Evolutionary conservation across 495 filamentous ascomycete species (phyloP).

Genomic region (Penicillium pancosmium): DNA sequence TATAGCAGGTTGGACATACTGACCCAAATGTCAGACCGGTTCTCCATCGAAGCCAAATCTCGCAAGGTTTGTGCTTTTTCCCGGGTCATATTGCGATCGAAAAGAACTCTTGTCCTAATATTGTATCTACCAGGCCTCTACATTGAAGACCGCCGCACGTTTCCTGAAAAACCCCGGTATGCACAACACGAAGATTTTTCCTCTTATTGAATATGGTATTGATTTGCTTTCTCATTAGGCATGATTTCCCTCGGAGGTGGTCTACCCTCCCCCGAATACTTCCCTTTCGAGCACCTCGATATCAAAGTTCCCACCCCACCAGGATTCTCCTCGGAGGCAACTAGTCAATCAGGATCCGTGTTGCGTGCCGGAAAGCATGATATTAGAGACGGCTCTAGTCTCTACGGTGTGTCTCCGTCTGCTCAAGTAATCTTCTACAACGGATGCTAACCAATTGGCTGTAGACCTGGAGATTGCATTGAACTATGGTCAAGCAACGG

Average conservation of each 20-base stretch:
- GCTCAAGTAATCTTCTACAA: not conserved
- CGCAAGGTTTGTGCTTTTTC: conserved; percentile 32
- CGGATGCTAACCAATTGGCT: not conserved
- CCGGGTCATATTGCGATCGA: too few species aligned
- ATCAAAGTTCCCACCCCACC: conserved; percentile 68
- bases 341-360: conserved; percentile 52
- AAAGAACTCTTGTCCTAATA: not conserved
- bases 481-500: conserved; percentile 88
- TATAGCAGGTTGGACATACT: not conserved
- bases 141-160: conserved; percentile 77
- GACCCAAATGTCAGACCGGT: conserved; percentile 26
- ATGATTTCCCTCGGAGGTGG: conserved; percentile 91
- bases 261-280: conserved; percentile 84
- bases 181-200: not conserved
- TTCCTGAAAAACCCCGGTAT: conserved; percentile 71
- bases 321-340: conserved; percentile 70
- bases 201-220: not conserved
- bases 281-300: conserved; percentile 74
- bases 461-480: conserved; percentile 77
- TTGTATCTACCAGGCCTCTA: conserved; percentile 49
- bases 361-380: conserved; percentile 81
- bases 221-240: conserved; percentile 32
- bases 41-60: conserved; percentile 45
- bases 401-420: conserved; percentile 51
- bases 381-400: conserved; percentile 61